These are phyloP conservation scores for Petunia axillaris DNA, from an alignment of 257 asterid species.

Conservation along the genomic window DNA sequence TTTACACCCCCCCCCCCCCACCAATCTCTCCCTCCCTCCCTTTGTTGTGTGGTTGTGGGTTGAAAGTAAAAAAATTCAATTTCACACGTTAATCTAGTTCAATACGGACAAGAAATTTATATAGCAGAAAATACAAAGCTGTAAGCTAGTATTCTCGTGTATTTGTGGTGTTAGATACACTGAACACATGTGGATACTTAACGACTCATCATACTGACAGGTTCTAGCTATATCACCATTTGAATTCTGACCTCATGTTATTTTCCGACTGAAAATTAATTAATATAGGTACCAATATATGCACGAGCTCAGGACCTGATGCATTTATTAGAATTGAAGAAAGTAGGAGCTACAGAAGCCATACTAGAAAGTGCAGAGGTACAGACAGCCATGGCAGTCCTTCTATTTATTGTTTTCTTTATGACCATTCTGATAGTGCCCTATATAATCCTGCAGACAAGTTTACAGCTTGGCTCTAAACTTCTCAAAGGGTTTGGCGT, in stretches of 20 bases:
- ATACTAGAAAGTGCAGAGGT: conserved; percentile 97
- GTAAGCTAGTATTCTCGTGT: conserved; percentile 8
- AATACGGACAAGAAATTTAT: conserved; percentile 1
- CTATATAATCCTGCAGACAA: conserved; percentile 59
- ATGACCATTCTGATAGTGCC: conserved; percentile 32
- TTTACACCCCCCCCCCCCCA: conserved; percentile 26
- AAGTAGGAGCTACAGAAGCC: conserved; percentile 95
- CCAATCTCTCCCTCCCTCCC: background rate
- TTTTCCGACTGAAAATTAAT: conserved; percentile 2
- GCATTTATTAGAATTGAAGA: conserved; percentile 86
- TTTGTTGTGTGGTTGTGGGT: background rate
- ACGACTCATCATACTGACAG: conserved; percentile 15
- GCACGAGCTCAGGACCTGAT: conserved; percentile 91
- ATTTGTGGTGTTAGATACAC: background rate
- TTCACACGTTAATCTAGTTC: conserved; percentile 15
- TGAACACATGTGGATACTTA: background rate
- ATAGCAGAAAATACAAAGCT: background rate
- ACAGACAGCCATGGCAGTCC: conserved; percentile 29
- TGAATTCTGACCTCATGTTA: conserved; percentile 2
- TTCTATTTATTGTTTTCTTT: conserved; percentile 3
- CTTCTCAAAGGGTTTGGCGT: conserved; percentile 87
- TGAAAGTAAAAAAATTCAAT: conserved; percentile 16
- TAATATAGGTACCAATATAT: conserved; percentile 76
- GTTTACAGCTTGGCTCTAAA: conserved; percentile 98
- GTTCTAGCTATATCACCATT: background rate